These are phyloP conservation scores for Austroboletus eburneus DNA, from an alignment of 768 basidiomycete genomes.

Conservation along the genomic window DNA sequence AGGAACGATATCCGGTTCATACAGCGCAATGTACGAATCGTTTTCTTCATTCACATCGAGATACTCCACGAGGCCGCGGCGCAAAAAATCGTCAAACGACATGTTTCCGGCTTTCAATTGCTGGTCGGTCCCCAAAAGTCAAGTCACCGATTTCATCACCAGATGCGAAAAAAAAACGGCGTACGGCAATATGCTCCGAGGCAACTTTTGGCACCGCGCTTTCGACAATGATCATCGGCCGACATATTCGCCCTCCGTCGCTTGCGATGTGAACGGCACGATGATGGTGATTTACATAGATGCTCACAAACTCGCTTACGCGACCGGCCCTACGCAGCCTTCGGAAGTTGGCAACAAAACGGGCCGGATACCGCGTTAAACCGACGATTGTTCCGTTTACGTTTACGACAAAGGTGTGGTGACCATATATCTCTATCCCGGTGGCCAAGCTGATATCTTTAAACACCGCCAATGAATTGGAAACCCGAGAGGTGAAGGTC, in stretches of 20 bases:
- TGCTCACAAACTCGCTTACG: constrained; percentile 93
- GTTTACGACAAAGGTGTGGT: constrained; percentile 89
- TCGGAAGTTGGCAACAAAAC: constrained; percentile 88
- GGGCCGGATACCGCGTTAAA: constrained; percentile 76
- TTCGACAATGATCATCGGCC: constrained; percentile 96
- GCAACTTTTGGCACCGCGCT: constrained; percentile 71
- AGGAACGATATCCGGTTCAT: constrained; percentile 80
- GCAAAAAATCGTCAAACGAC: constrained; percentile 92
- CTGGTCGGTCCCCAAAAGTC: constrained; percentile 38
- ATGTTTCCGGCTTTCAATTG: constrained; percentile 74
- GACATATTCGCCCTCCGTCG: constrained; percentile 96
- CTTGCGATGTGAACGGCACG: constrained; percentile 92
- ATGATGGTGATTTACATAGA: constrained; percentile 96
- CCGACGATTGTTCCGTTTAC: constrained; percentile 97
- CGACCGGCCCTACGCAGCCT: constrained; percentile 87
- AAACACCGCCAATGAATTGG: constrained; percentile 11
- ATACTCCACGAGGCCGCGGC: constrained; percentile 92
- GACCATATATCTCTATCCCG: constrained; percentile 94
- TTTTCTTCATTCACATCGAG: constrained; percentile 99
- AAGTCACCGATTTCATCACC: constrained; percentile 2
- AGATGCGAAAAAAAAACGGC: neutral
- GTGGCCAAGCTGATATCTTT: constrained; percentile 87
- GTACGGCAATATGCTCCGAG: constrained; percentile 61
- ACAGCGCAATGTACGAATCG: constrained; percentile 92
- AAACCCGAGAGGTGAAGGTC: constrained; percentile 5